Conservation (phyloP, 495 filamentous ascomycete genomes). For the Pyrenopolyporus hunteri region DNA sequence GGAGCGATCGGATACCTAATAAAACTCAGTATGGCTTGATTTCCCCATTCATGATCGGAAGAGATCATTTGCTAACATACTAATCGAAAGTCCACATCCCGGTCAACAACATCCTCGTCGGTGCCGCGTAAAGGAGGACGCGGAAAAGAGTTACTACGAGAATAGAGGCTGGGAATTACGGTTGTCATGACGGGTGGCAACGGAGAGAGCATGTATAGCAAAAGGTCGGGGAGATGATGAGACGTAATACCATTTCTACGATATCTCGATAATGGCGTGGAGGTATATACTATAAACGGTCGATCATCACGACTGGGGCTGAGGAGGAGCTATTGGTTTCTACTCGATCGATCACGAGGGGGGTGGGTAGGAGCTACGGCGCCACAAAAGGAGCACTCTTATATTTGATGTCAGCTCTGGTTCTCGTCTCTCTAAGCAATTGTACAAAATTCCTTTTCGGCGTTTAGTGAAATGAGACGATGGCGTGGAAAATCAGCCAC, state of each 20-base stretch:
- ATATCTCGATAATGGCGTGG: conserved; percentile 10
- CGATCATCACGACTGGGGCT: background rate
- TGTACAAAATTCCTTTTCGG: conserved; percentile 38
- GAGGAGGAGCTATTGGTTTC: conserved; percentile 5
- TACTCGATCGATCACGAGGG: conserved; percentile 3
- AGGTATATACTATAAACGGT: conserved; percentile 9
- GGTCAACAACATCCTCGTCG: conserved; percentile 56
- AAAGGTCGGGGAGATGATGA: background rate
- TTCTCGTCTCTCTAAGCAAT: conserved; percentile 24
- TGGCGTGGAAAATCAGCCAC: conserved; percentile 2
- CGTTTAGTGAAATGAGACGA: conserved; percentile 11
- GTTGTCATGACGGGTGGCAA: background rate
- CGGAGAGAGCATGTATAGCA: background rate
- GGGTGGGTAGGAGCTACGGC: background rate
- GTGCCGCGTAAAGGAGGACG: conserved; percentile 47
- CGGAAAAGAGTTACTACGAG: conserved; percentile 2
- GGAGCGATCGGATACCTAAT: conserved; percentile 81
- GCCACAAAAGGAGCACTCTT: conserved; percentile 5
- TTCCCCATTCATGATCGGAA: conserved; percentile 60
- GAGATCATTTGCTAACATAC: conserved; percentile 17
- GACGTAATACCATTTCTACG: conserved; percentile 11
- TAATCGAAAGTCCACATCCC: conserved; percentile 37
- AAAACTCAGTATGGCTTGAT: conserved; percentile 76
- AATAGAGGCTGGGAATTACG: background rate
- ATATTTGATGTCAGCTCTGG: conserved; percentile 6